Conservation (phyloP, 805 yeast genomes). For the Yamadazyma ubonensis region DNA sequence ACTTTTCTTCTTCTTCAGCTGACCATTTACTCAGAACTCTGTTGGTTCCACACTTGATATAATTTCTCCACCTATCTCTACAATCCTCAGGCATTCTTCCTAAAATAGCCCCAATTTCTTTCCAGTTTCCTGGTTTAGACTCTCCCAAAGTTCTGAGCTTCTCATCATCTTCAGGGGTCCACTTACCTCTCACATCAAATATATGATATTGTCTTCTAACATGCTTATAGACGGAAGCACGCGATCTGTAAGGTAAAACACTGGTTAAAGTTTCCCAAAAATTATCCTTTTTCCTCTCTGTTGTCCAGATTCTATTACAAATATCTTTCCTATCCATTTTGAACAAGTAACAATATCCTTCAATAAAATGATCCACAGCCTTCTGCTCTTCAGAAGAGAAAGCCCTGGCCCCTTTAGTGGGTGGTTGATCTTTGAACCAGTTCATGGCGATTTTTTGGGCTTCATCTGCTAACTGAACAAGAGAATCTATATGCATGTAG, state of each 20-base stretch:
- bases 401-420: conserved; percentile 34
- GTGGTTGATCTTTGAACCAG: conserved; percentile 35
- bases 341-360: conserved; percentile 64
- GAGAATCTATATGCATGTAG: conserved; percentile 26
- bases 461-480: conserved; percentile 36
- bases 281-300: conserved; percentile 78
- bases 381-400: conserved; percentile 66
- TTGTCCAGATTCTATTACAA: conserved; percentile 84
- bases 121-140: conserved; percentile 84
- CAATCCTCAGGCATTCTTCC: conserved; percentile 98
- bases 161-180: conserved; percentile 83
- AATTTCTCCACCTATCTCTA: conserved; percentile 94
- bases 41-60: conserved; percentile 83
- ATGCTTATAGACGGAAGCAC: conserved; percentile 91
- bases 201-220: conserved; percentile 87
- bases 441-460: conserved; percentile 32
- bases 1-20: conserved; percentile 60
- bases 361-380: conserved; percentile 71
- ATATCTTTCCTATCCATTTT: conserved; percentile 64
- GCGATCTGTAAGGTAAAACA: conserved; percentile 79
- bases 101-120: conserved; percentile 71
- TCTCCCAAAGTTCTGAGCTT: conserved; percentile 60
- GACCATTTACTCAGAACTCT: conserved; percentile 83
- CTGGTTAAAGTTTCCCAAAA: conserved; percentile 84
- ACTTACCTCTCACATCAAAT: conserved; percentile 83